Evolutionary conservation across 345 rosid species (phyloP), one percentile per base, ranked within the genome.

Genomic region (Adansonia digitata): DNA sequence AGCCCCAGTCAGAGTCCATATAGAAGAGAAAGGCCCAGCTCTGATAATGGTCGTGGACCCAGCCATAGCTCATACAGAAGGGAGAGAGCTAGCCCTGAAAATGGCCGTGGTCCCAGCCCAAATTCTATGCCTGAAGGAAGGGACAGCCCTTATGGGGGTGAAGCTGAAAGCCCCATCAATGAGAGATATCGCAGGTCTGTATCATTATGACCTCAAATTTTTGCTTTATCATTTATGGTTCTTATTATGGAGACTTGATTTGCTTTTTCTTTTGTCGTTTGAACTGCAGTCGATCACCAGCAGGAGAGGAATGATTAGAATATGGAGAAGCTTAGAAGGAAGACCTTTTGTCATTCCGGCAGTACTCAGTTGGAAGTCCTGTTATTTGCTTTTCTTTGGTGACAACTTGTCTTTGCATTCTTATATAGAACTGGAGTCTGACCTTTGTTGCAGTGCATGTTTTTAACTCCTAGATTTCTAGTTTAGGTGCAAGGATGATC

Each of bases 131-230:
- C 84, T 70, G 84, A 81, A 72, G 79, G 81, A 39, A 86, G 81
- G 67, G 84, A 75, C 3, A 89, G 91, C 66, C 75, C 86, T 11
- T 56, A 75, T 60, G 78, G 73, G 0, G 90, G 77, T 69, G 88
- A 87, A 74, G 91, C 81, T 43, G 94, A 84, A 39, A 93, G 94
- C 82, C 94, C 94, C 10, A 64, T 72, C 40, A 69, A 79, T 48
- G 88, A 78, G 35, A 80, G 88, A 71, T 80, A 48, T 74, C 68
- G 53, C 77, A 86, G 93, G 93, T 86, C 45, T 61, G 75, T 69
- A 24, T 72, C 34, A 42, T 22, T 26, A 15, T 29, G 5, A 26
- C 3, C 52, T 10, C 37, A 22, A 49, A 34, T 2, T 51, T 70
- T n/a, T 51, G n/a, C n/a, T 26, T 42, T 42, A 43, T 43, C 52